Conservation (phyloP, 768 basidiomycete genomes). For the Chalciporus chontae region DNA sequence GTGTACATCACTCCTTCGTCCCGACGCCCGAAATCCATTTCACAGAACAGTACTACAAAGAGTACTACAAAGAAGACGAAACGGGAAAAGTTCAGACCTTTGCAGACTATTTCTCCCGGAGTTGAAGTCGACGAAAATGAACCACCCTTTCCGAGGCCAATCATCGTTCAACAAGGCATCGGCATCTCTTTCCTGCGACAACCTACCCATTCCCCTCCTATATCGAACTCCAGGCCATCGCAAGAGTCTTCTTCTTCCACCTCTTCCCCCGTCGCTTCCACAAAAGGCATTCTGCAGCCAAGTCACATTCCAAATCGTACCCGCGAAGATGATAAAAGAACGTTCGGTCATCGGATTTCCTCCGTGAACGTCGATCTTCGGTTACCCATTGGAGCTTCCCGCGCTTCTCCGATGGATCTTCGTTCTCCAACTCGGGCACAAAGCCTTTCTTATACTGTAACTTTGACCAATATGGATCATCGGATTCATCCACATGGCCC, state of each 20-base stretch:
- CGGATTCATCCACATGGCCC: neutral
- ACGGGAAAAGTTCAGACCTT: slow-evolving; percentile 3
- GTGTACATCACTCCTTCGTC: neutral
- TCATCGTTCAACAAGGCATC: neutral
- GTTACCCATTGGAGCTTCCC: slow-evolving; percentile 1
- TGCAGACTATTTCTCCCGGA: neutral
- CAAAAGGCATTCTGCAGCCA: slow-evolving; percentile 4
- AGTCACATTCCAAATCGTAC: slow-evolving; percentile 3
- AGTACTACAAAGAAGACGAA: slow-evolving; percentile 3
- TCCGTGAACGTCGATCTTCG: slow-evolving; percentile 17
- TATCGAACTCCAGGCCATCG: slow-evolving; percentile 7
- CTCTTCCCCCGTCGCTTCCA: slow-evolving; percentile 1
- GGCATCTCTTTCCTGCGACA: slow-evolving; percentile 15
- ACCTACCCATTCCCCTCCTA: slow-evolving; percentile 6
- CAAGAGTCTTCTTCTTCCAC: slow-evolving; percentile 1
- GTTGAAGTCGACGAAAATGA: slow-evolving; percentile 19
- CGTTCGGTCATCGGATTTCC: slow-evolving; percentile 12
- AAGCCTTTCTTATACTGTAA: slow-evolving; percentile 5
- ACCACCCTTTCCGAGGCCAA: slow-evolving; percentile 4
- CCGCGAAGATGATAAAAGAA: slow-evolving; percentile 13
- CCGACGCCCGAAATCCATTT: neutral
- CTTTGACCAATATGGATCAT: neutral
- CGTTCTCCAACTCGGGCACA: slow-evolving; percentile 13
- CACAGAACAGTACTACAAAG: slow-evolving; percentile 1
- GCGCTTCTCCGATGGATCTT: slow-evolving; percentile 24